Percentiles rank a stretch among this genome's conserved stretches.
Evolutionary conservation across 2,329 filamentous ascomycete genomes (phyloP).

Genomic region (Pseudogymnoascus sp.): DNA sequence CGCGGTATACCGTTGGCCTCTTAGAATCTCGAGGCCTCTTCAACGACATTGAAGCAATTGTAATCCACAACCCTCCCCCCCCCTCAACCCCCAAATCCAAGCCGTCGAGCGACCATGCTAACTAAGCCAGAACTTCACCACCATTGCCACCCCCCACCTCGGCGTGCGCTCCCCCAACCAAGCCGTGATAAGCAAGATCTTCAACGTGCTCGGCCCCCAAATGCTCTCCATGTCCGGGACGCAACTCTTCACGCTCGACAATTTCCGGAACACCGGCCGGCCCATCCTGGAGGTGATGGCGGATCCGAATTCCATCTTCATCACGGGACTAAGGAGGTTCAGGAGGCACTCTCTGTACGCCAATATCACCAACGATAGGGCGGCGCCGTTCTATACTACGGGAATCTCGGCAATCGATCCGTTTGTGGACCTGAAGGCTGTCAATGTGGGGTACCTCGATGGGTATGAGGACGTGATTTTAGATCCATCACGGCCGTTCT

Average conservation of each 20-base stretch:
- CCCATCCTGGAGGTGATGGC: slow-evolving; percentile 75
- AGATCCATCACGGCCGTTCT: slow-evolving; percentile 55
- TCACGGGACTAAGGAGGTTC: slow-evolving; percentile 68
- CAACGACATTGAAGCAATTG: slow-evolving; percentile 69
- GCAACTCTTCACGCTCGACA: slow-evolving; percentile 81
- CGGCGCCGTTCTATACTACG: slow-evolving; percentile 76
- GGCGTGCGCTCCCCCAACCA: slow-evolving; percentile 64
- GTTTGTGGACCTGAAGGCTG: slow-evolving; percentile 55
- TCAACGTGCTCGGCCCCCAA: slow-evolving; percentile 75
- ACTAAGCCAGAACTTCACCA: slow-evolving; percentile 67
- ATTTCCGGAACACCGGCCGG: slow-evolving; percentile 72
- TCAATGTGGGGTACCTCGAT: slow-evolving; percentile 64
- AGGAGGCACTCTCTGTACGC: slow-evolving; percentile 69
- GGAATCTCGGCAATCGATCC: slow-evolving; percentile 70
- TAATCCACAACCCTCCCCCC: slow-evolving; percentile 32
- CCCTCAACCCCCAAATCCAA: background rate
- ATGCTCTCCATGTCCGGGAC: slow-evolving; percentile 75
- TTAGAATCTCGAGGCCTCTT: slow-evolving; percentile 74
- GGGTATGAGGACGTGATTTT: slow-evolving; percentile 71
- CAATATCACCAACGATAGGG: slow-evolving; percentile 80
- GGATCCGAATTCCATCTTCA: slow-evolving; percentile 78
- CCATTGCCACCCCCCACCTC: slow-evolving; percentile 78
- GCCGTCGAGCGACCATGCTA: background rate
- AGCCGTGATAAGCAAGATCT: slow-evolving; percentile 58
- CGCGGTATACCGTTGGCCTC: slow-evolving; percentile 78